phyloP scores from a whole-genome alignment of 768 basidiomycete species.

The Boletus tomentosulus region DNA sequence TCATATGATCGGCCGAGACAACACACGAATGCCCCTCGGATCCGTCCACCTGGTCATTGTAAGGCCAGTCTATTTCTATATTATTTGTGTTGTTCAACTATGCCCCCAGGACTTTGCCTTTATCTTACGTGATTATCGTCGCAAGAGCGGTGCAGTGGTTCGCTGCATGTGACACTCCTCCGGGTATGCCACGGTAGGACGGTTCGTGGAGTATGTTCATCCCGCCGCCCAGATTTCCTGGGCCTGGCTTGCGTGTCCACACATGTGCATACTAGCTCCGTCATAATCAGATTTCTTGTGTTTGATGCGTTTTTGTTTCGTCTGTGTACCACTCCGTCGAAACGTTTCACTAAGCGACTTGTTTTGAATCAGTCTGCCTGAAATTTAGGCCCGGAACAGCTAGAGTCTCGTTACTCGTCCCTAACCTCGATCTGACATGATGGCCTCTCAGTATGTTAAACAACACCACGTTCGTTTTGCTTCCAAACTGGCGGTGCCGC shows the following conservation, averaged over 20 bases:
- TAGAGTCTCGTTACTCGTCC: background rate
- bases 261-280: slow-evolving; percentile 3
- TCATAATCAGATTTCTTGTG: slow-evolving; percentile 11
- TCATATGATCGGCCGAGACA: slow-evolving; percentile 17
- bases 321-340: background rate
- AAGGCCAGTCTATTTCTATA: background rate
- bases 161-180: background rate
- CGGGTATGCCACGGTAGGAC: background rate
- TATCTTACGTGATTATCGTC: slow-evolving; percentile 12
- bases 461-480: slow-evolving; percentile 31
- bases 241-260: slow-evolving; percentile 4
- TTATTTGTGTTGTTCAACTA: slow-evolving; percentile 1
- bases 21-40: slow-evolving; percentile 9
- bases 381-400: background rate
- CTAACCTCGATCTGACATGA: slow-evolving; percentile 17
- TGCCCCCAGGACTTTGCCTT: slow-evolving; percentile 21
- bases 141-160: background rate
- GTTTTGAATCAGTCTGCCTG: slow-evolving; percentile 11
- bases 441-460: slow-evolving; percentile 13
- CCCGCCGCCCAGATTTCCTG: slow-evolving; percentile 1
- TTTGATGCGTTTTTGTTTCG: slow-evolving; percentile 1
- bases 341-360: background rate
- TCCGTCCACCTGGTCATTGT: slow-evolving; percentile 22
- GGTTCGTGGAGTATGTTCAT: background rate
- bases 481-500: slow-evolving; percentile 30